phyloP scores from a whole-genome alignment of 2,329 filamentous ascomycete genomes.

The Diplodia sapinea region DNA sequence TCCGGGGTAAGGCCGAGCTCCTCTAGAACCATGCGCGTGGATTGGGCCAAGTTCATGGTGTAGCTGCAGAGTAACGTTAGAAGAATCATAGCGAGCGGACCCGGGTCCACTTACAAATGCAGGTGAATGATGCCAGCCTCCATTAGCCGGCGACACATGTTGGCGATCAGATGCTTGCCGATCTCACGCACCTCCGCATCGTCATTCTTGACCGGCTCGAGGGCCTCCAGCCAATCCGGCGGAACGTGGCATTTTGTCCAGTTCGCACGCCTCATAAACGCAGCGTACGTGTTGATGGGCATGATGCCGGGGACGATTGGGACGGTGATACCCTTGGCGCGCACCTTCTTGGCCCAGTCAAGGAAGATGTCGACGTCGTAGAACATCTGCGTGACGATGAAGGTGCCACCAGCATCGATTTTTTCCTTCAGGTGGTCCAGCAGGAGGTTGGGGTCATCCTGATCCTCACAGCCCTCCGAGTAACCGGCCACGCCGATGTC shows the following conservation, averaged over 20 bases:
- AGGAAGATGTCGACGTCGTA: constrained; percentile 97
- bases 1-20: constrained; percentile 84
- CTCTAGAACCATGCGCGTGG: constrained; percentile 91
- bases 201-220: constrained; percentile 96
- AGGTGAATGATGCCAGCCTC: constrained; percentile 82
- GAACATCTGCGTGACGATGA: constrained; percentile 99
- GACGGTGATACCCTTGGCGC: constrained; percentile 80
- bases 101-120: constrained; percentile 69
- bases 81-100: constrained; percentile 21
- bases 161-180: constrained; percentile 82
- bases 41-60: constrained; percentile 97
- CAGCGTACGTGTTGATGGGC: constrained; percentile 93
- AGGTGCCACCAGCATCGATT: constrained; percentile 89
- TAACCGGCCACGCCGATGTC: constrained; percentile 96
- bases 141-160: constrained; percentile 87
- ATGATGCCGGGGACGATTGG: constrained; percentile 88
- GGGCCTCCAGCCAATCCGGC: constrained; percentile 74
- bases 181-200: constrained; percentile 90
- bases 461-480: constrained; percentile 93
- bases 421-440: constrained; percentile 96
- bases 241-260: constrained; percentile 91
- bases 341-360: constrained; percentile 84
- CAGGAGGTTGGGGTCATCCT: constrained; percentile 81
- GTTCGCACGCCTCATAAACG: constrained; percentile 86
- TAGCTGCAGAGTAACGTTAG: constrained; percentile 60